Evolutionary conservation across 805 yeast species (phyloP), one percentile per base, ranked within the genome.

Genomic region (Starmerella potacharoeniae): DNA sequence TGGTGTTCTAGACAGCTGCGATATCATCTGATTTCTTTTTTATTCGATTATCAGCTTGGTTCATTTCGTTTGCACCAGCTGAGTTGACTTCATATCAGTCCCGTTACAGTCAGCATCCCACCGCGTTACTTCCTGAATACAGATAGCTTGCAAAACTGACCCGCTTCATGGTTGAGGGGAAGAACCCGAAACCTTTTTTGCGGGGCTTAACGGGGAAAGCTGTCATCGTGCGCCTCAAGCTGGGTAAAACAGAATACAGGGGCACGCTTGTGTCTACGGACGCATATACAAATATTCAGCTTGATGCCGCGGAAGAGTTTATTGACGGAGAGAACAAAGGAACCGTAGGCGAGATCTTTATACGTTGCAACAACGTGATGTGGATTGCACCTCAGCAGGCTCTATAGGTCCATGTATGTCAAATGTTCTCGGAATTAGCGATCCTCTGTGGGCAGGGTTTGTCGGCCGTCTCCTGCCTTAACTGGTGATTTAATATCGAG

Each of bases 351-450:
- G 96, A 90, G 62, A 73, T 91, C 28, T 84, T 91, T 65, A 83
- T 90, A 55, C 60, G 97, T 66, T 90, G 97, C 68, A 90, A 90
- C 66, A 90, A 91, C 62, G 96, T 90, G 1, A 73, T 90, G 47
- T 88, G 86, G 80, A 72, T 85, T 28, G 76, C 84, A 8, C 55
- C 55, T 4, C 45, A 22, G 11, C 37, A 40, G 50, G 33, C 16
- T 8, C 22, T 22, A 22, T 22, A 22, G 22, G 22, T 22, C 22
- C 22, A 22, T 22, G 22, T 22, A 22, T 22, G 22, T 22, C 22
- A 22, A 22, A 22, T 22, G 22, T 22, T 22, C 22, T 22, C 22
- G 22, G 22, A 22, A 22, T 22, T 22, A 22, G 22, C 22, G 22
- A 22, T 22, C 22, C 22, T 10, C 2, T 33, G 35, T 10, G 35